phyloP scores from a whole-genome alignment of 352 stramenopile genomes.

The Phytophthora gonapodyides region DNA sequence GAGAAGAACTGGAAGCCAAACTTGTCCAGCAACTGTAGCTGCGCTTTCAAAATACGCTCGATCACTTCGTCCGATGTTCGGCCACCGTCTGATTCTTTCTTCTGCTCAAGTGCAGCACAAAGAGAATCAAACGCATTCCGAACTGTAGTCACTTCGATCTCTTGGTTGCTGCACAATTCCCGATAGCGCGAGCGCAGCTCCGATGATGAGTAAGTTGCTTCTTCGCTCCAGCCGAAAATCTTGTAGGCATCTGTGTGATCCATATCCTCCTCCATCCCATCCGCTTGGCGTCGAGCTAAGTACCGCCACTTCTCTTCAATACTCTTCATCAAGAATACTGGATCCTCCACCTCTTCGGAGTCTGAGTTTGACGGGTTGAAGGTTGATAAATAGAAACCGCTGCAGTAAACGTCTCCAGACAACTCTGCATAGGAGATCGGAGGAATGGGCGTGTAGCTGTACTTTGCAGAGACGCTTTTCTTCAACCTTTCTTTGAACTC shows the following conservation, averaged over 20 bases:
- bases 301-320: conserved; percentile 83
- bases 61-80: conserved; percentile 73
- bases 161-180: conserved; percentile 55
- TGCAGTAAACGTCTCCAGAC: conserved; percentile 77
- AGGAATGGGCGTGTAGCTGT: conserved; percentile 68
- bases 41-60: conserved; percentile 68
- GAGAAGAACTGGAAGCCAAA: conserved; percentile 83
- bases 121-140: conserved; percentile 66
- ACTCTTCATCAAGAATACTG: conserved; percentile 72
- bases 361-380: conserved; percentile 59
- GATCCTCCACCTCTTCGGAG: conserved; percentile 72
- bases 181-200: conserved; percentile 68
- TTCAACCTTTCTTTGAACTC: conserved; percentile 68
- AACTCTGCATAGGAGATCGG: conserved; percentile 72
- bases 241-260: conserved; percentile 63
- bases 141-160: conserved; percentile 50
- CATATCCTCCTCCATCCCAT: conserved; percentile 45
- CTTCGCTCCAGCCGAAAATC: conserved; percentile 68
- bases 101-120: conserved; percentile 52
- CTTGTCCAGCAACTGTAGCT: conserved; percentile 68
- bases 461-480: conserved; percentile 56
- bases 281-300: conserved; percentile 49
- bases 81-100: conserved; percentile 52
- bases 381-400: conserved; percentile 73
- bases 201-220: conserved; percentile 43